These are phyloP conservation scores for Olyra latifolia DNA, from an alignment of 176 grass and related monocot species.

Conservation along the genomic window DNA sequence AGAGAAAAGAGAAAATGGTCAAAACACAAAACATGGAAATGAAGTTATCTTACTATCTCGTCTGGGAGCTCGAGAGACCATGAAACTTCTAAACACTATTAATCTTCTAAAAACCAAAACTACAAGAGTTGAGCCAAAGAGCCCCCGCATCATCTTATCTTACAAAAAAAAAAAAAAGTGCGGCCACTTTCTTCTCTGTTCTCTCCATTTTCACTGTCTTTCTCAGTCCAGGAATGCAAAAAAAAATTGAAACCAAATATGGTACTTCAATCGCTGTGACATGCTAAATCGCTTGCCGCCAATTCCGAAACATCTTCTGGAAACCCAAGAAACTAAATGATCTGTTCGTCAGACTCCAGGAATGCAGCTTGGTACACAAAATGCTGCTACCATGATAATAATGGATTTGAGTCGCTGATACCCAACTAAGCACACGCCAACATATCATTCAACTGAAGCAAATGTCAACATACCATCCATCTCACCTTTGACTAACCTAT, in stretches of 20 bases:
- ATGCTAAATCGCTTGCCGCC: too few relatives aligned
- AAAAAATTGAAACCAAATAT: not conserved
- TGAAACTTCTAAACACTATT: not conserved
- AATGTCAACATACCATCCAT: not conserved
- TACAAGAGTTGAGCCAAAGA: not conserved
- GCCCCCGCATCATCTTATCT: not conserved
- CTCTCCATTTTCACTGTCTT: not conserved
- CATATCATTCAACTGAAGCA: not conserved
- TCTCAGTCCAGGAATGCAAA: not conserved
- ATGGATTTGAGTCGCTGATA: not conserved
- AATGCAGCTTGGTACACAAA: not conserved
- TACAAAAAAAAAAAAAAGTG: not conserved
- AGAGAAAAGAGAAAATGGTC: not conserved
- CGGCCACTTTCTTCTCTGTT: not conserved
- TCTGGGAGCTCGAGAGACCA: not conserved
- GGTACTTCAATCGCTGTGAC: too few relatives aligned
- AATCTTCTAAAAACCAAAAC: not conserved
- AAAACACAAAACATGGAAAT: not conserved
- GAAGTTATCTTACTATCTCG: not conserved
- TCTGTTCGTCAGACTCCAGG: not conserved
- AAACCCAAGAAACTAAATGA: too few relatives aligned
- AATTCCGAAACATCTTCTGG: too few relatives aligned
- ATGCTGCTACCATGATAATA: not conserved
- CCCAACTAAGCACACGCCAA: too few relatives aligned
- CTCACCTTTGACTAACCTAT: not conserved